Evolutionary conservation across 306 rosid genomes (phyloP).

Genomic region (Coriaria nepalensis): DNA sequence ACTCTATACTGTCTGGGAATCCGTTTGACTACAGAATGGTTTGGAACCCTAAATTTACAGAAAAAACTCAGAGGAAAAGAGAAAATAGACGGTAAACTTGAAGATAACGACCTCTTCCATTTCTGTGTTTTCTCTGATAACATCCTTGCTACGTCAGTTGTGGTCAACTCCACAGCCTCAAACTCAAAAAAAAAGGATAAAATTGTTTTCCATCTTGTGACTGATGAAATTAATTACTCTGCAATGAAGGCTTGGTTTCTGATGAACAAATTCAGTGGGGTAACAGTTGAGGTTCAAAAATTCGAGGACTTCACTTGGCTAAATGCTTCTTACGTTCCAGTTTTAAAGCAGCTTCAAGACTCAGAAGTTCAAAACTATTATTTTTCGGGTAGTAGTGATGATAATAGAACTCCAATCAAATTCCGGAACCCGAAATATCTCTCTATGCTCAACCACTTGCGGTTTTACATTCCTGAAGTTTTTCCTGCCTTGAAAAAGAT

Average conservation of each 20-base stretch:
- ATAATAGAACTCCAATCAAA: slow-evolving; percentile 52
- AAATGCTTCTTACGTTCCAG: slow-evolving; percentile 75
- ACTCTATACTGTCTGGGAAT: slow-evolving; percentile 60
- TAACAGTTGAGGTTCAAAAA: slow-evolving; percentile 56
- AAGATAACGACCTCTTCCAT: slow-evolving; percentile 41
- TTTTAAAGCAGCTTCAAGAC: slow-evolving; percentile 73
- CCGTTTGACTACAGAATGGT: slow-evolving; percentile 54
- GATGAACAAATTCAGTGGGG: slow-evolving; percentile 39
- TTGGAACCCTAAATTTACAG: slow-evolving; percentile 34
- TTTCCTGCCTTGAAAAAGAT: slow-evolving; percentile 53
- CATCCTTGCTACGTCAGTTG: slow-evolving; percentile 61
- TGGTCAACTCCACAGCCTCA: slow-evolving; percentile 58
- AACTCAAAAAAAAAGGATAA: slow-evolving; percentile 38
- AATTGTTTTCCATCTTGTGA: slow-evolving; percentile 57
- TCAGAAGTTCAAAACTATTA: slow-evolving; percentile 61
- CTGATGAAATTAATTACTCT: slow-evolving; percentile 56
- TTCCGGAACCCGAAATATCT: slow-evolving; percentile 66
- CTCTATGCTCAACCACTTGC: slow-evolving; percentile 65
- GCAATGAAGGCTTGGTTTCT: slow-evolving; percentile 73
- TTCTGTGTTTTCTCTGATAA: slow-evolving; percentile 65
- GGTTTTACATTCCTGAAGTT: slow-evolving; percentile 68
- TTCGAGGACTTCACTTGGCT: slow-evolving; percentile 60
- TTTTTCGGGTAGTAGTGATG: slow-evolving; percentile 46
- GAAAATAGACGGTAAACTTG: slow-evolving; percentile 35
- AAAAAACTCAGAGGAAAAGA: slow-evolving; percentile 34